Evolutionary conservation across 2,329 filamentous ascomycete genomes (phyloP).

Genomic region (Thielaviopsis populi): DNA sequence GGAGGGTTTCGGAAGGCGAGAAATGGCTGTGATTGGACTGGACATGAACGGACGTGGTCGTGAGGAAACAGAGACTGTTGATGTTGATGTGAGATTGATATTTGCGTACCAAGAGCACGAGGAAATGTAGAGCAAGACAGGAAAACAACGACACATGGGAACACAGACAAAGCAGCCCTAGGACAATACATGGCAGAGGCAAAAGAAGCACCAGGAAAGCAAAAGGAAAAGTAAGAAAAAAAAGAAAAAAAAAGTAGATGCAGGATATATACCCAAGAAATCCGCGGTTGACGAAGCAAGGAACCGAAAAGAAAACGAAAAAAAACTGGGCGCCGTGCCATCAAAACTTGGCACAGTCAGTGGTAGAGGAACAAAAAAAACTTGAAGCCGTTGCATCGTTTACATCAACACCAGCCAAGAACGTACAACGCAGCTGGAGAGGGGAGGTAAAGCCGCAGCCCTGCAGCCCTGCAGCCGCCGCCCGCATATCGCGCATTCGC

Average conservation of each 20-base stretch:
- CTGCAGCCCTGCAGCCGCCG: neutral
- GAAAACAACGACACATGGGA: neutral
- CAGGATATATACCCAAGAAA: slow-evolving; percentile 3
- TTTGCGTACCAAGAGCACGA: neutral
- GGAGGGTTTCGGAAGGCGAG: neutral
- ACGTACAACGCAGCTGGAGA: neutral
- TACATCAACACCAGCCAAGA: neutral
- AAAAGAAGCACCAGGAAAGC: neutral
- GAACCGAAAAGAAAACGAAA: neutral
- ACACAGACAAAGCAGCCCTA: neutral
- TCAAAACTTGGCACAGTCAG: neutral
- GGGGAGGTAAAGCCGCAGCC: neutral
- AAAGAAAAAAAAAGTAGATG: slow-evolving; percentile 1
- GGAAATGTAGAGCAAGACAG: neutral
- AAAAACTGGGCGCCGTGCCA: neutral
- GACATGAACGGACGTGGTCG: neutral
- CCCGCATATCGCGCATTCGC: neutral
- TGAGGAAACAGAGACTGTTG: neutral
- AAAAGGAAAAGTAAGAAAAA: neutral
- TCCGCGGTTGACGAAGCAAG: neutral
- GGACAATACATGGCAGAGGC: neutral
- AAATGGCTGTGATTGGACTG: neutral
- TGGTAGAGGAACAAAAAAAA: neutral
- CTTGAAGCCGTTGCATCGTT: neutral
- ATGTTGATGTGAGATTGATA: too few species aligned